These are phyloP conservation scores for Plantago lanceolata DNA, from an alignment of 305 asterid genomes.

Conservation along the genomic window DNA sequence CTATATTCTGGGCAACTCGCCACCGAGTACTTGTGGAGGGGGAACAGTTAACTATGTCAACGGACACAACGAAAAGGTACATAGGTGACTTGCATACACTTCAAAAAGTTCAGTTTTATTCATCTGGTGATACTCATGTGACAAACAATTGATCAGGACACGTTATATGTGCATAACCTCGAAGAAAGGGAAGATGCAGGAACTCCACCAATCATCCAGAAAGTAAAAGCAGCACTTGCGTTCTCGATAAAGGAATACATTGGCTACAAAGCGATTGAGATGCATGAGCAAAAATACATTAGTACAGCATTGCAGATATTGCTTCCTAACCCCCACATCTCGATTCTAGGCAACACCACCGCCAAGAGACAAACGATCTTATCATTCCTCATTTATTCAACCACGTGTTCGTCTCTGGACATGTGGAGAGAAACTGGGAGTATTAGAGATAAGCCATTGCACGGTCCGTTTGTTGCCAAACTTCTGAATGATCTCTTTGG, in stretches of 20 bases:
- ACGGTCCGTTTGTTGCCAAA: conserved; percentile 58
- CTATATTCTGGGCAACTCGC: conserved; percentile 36
- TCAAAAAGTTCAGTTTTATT: too few relatives aligned
- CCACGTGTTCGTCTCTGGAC: conserved; percentile 21
- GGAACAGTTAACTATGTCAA: conserved; percentile 57
- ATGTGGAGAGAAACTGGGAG: conserved; percentile 28
- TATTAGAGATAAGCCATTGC: conserved; percentile 39
- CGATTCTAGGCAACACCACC: conserved; percentile 43
- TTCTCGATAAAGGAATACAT: conserved; percentile 60
- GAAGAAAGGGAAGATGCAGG: conserved; percentile 81
- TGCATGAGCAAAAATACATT: conserved; percentile 35
- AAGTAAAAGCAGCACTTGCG: conserved; percentile 54
- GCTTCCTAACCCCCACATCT: conserved; percentile 31
- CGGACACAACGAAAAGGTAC: conserved; percentile 35
- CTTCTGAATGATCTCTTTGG: conserved; percentile 63
- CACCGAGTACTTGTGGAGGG: conserved; percentile 77
- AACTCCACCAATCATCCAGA: conserved; percentile 60
- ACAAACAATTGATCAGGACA: conserved; percentile 36
- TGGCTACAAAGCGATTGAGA: conserved; percentile 37
- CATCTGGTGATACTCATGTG: too few relatives aligned
- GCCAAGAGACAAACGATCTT: conserved; percentile 44
- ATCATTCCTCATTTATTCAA: conserved; percentile 42
- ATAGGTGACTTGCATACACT: background rate
- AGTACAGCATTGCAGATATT: conserved; percentile 40
- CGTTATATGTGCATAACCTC: conserved; percentile 41